phyloP scores from a whole-genome alignment of 2,329 filamentous ascomycete genomes.

The Ophiobolus disseminans region DNA sequence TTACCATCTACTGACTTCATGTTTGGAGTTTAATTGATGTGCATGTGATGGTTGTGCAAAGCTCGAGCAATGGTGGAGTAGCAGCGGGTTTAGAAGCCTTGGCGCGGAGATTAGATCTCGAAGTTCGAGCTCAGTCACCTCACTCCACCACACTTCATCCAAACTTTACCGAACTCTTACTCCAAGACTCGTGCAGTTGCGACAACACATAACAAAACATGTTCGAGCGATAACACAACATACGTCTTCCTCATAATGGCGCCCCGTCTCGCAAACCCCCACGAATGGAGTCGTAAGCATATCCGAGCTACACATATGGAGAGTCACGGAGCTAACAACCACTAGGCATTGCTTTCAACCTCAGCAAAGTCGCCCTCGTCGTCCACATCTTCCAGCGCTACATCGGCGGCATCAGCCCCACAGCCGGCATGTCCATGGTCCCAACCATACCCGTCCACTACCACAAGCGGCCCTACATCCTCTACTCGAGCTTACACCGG shows the following conservation, averaged over 20 bases:
- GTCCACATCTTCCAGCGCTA: slow-evolving; percentile 57
- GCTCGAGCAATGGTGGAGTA: slow-evolving; percentile 3
- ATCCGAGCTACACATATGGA: no score
- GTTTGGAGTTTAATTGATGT: slow-evolving; percentile 1
- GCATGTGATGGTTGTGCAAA: slow-evolving; percentile 7
- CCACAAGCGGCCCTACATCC: slow-evolving; percentile 21
- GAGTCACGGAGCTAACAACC: no score
- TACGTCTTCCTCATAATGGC: slow-evolving; percentile 21
- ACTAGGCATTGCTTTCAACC: no score
- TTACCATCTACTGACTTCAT: slow-evolving; percentile 25
- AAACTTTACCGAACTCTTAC: background rate
- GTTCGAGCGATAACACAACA: slow-evolving; percentile 22
- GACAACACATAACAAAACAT: slow-evolving; percentile 9
- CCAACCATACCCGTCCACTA: slow-evolving; percentile 69
- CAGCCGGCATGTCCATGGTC: slow-evolving; percentile 83
- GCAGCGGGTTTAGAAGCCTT: slow-evolving; percentile 27
- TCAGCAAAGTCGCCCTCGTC: slow-evolving; percentile 22
- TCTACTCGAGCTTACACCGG: slow-evolving; percentile 37
- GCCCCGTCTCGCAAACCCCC: slow-evolving; percentile 11
- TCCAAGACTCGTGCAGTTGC: background rate
- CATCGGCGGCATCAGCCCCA: slow-evolving; percentile 65
- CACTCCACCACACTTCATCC: background rate
- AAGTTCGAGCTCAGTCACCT: slow-evolving; percentile 3
- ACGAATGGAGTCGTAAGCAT: slow-evolving; percentile 8
- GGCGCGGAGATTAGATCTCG: slow-evolving; percentile 17